These are phyloP conservation scores for Daedaleopsis nitida DNA, from an alignment of 768 basidiomycete genomes.

Conservation along the genomic window DNA sequence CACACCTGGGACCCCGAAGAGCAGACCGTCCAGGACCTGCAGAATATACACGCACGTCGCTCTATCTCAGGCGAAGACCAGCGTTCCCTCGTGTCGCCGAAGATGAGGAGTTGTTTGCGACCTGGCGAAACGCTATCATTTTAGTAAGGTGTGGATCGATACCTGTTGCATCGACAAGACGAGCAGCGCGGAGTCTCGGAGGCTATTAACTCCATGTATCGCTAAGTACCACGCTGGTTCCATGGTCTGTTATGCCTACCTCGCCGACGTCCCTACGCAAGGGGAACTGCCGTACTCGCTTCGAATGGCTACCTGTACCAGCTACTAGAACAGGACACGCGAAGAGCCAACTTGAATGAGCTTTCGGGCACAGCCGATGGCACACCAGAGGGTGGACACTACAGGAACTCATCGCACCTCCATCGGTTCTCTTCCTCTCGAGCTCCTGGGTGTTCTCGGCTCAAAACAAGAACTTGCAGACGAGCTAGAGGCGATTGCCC, in stretches of 20 bases:
- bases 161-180: not conserved
- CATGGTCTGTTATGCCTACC: not conserved
- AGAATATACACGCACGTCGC: not conserved
- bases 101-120: not conserved
- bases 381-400: not conserved
- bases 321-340: too few relatives aligned
- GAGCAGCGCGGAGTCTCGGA: not conserved
- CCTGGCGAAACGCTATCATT: not conserved
- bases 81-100: not conserved
- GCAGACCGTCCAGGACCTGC: not conserved
- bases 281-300: too few relatives aligned
- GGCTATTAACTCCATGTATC: not conserved
- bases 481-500: too few relatives aligned
- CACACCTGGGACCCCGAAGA: constrained; percentile 1
- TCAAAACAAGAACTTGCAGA: too few relatives aligned
- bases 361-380: too few relatives aligned
- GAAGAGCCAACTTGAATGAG: too few relatives aligned
- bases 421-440: too few relatives aligned
- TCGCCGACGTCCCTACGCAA: too few relatives aligned
- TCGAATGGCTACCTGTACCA: too few relatives aligned
- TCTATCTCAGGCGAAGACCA: not conserved
- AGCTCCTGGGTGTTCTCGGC: too few relatives aligned
- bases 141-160: constrained; percentile 5
- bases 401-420: not conserved
- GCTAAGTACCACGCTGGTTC: not conserved